phyloP scores from a whole-genome alignment of 2,329 filamentous ascomycete genomes.

The Arthrinium puccinioides region DNA sequence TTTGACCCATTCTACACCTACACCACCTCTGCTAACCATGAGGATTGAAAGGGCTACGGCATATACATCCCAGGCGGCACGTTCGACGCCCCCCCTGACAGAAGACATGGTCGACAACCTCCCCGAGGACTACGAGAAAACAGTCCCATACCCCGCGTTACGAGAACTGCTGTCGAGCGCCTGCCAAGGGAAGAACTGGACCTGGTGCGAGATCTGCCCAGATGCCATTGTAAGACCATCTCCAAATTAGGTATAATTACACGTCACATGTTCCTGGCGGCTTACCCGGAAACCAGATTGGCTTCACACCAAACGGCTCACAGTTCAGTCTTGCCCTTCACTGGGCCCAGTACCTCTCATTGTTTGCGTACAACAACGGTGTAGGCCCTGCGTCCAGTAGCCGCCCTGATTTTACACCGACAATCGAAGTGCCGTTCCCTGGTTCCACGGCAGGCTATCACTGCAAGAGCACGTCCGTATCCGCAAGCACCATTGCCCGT shows the following conservation, averaged over 20 bases:
- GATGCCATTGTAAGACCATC: slow-evolving; percentile 22
- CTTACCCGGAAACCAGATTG: slow-evolving; percentile 9
- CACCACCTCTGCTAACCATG: not conserved
- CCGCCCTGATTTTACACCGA: not conserved
- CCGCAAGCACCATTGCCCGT: slow-evolving; percentile 19
- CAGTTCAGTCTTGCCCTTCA: slow-evolving; percentile 27
- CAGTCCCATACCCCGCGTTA: slow-evolving; percentile 26
- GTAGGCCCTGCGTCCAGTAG: not conserved
- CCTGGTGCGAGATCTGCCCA: slow-evolving; percentile 30
- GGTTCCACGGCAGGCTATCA: slow-evolving; percentile 17
- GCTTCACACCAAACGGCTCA: slow-evolving; percentile 30
- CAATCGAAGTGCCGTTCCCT: slow-evolving; percentile 19
- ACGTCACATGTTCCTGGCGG: not conserved
- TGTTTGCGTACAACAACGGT: slow-evolving; percentile 23
- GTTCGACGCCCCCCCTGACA: slow-evolving; percentile 22
- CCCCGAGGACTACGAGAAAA: slow-evolving; percentile 25
- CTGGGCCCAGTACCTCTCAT: slow-evolving; percentile 31
- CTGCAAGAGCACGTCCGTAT: slow-evolving; percentile 23
- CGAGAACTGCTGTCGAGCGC: slow-evolving; percentile 21
- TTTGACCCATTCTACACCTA: not conserved
- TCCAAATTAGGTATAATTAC: not conserved
- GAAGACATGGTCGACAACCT: slow-evolving; percentile 25
- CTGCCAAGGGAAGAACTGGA: slow-evolving; percentile 22
- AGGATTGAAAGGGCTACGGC: slow-evolving; percentile 25
- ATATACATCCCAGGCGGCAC: slow-evolving; percentile 27